Evolutionary conservation across 2,329 filamentous ascomycete species (phyloP), one percentile per base, ranked within the genome.

Genomic region (Amauroascus niger): DNA sequence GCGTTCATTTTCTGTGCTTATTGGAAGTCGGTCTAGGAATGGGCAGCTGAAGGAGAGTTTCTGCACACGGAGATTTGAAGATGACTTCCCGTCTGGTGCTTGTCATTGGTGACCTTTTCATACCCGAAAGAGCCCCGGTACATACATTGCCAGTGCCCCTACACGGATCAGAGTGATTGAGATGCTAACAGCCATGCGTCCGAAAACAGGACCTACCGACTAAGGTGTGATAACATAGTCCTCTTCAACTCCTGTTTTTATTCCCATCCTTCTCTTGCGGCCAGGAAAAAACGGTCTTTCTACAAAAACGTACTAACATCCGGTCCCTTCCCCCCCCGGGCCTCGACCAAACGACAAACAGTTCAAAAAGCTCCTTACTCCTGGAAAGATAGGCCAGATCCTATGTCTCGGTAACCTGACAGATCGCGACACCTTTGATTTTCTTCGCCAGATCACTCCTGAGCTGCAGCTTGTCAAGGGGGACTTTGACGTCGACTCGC

Each of bases 51-150:
- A 30, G 6, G 33, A 6, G 37, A n/a, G 5, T 14, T 11, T 22
- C 48, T 28, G n/a, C 18, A 45, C 32, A 18, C 30, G 50, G 18
- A 28, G 40, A 46, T 6, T 40, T 52, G 35, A 44, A 52, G 32
- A 85, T 82, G 77, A 88, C 91, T 76, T 88, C 88, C 60, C 88
- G 91, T 73, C 79, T 95, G 62, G 89, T 95, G 67, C 81, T 95
- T 67, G 88, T 93, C 67, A 88, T 95, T 63, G 88, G 88, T 69
- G 89, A 95, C 75, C 81, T 95, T 52, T 89, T 95, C 75, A 95
- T 95, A 72, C 89, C 89, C 64, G 89, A 95, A 72, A 80, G 89
- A 69, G 89, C 88, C 63, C 83, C 93, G 60, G 89, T 80, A 69
- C 62, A 18, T 39, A 14, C 1, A 22, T 22, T 20, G 6, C 16